phyloP scores from a whole-genome alignment of 371 early-diverging fungal genomes.

The Smittium culicis region DNA sequence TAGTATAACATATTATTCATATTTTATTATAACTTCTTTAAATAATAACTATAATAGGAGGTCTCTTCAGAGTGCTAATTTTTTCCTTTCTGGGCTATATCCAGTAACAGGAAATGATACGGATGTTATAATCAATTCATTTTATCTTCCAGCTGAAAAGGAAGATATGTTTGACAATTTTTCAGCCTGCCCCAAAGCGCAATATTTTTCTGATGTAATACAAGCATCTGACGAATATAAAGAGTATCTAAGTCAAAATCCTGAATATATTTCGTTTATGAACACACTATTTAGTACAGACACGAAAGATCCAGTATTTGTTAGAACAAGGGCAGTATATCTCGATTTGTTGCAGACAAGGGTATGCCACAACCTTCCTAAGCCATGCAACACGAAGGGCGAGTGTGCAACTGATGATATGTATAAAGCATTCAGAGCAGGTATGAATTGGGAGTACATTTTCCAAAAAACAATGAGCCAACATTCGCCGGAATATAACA shows the following conservation, averaged over 20 bases:
- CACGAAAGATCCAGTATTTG: not conserved
- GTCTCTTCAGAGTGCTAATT: not conserved
- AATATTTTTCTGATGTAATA: not conserved
- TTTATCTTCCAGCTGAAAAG: not conserved
- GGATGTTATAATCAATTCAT: not conserved
- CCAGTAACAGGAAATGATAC: not conserved
- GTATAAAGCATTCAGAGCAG: not conserved
- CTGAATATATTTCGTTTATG: not conserved
- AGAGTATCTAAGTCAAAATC: not conserved
- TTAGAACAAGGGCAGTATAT: not conserved
- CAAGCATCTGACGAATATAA: not conserved
- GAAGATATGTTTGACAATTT: not conserved
- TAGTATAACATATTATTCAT: too few relatives aligned
- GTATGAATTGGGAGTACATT: not conserved
- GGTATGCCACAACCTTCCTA: not conserved
- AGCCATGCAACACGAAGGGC: not conserved
- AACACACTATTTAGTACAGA: not conserved
- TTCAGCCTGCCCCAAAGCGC: not conserved
- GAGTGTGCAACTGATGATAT: not conserved
- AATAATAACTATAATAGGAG: not conserved
- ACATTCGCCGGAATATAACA: not conserved
- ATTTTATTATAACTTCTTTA: too few relatives aligned
- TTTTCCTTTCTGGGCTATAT: not conserved
- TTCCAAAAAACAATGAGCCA: not conserved
- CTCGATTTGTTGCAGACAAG: not conserved